A percentile compares a stretch with the other conserved stretches of the same genome.
phyloP scores from a whole-genome alignment of 495 filamentous ascomycete species.

The Hypoxylon trugodes region DNA sequence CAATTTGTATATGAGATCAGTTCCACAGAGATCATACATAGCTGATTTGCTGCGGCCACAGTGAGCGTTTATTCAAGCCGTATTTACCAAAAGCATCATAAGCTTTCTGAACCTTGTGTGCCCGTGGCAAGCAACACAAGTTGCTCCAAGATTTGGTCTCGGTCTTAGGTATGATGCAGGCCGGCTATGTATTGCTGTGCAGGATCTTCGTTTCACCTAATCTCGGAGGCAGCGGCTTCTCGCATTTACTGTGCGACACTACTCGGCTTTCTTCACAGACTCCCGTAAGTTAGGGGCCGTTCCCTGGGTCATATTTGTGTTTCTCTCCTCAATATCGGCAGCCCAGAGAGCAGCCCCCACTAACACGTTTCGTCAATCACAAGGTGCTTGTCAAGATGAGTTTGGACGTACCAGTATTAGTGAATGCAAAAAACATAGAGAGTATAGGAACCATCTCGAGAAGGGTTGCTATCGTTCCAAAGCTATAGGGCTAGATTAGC shows the following conservation, averaged over 20 bases:
- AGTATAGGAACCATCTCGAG: slow-evolving; percentile 86
- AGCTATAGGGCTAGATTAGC: slow-evolving; percentile 58
- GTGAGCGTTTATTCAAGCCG: neutral
- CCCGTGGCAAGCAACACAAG: slow-evolving; percentile 21
- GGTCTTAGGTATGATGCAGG: slow-evolving; percentile 17
- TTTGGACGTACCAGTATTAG: slow-evolving; percentile 72
- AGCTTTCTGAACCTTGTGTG: neutral
- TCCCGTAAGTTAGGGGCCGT: slow-evolving; percentile 64
- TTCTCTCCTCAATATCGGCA: slow-evolving; percentile 81
- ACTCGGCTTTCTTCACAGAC: slow-evolving; percentile 64
- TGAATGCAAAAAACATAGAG: slow-evolving; percentile 87
- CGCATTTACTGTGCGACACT: slow-evolving; percentile 31
- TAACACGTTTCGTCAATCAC: slow-evolving; percentile 39
- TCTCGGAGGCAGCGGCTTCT: slow-evolving; percentile 39
- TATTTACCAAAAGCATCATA: neutral
- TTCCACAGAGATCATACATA: no score
- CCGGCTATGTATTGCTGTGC: slow-evolving; percentile 25
- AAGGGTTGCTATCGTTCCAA: slow-evolving; percentile 77
- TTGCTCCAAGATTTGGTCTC: neutral
- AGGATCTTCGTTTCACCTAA: slow-evolving; percentile 32
- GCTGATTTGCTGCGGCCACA: neutral
- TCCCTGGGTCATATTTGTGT: slow-evolving; percentile 53
- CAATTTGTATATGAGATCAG: neutral
- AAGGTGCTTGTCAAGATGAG: neutral
- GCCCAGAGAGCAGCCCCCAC: slow-evolving; percentile 94